phyloP scores from a whole-genome alignment of 2,329 filamentous ascomycete genomes.

The Meredithiella fracta region DNA sequence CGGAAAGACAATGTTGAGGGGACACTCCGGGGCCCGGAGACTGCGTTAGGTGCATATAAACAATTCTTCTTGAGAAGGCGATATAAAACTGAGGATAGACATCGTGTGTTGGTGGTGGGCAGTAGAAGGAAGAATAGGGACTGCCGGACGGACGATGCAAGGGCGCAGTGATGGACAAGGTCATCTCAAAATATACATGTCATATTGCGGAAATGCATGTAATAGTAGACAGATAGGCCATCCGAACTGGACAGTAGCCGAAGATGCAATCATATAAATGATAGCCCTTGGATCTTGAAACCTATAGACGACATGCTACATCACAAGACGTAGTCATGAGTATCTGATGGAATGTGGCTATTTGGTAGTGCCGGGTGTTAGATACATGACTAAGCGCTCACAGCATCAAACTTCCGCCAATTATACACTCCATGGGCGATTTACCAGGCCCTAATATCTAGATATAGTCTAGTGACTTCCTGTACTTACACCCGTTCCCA shows the following conservation, averaged over 20 bases:
- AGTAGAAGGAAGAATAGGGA: no score
- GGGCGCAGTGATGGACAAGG: no score
- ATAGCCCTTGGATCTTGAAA: neutral
- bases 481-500: neutral
- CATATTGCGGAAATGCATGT: neutral
- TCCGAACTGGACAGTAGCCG: neutral
- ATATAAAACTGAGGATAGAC: no score
- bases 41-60: no score
- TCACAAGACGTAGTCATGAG: neutral
- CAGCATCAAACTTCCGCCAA: no score
- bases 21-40: no score
- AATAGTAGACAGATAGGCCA: neutral
- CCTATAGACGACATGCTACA: neutral
- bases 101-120: no score
- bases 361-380: neutral
- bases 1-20: no score
- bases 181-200: no score
- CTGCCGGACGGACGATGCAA: no score
- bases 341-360: neutral
- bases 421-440: neutral
- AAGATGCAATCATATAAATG: neutral
- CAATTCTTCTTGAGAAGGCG: no score
- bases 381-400: no score
- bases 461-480: neutral
- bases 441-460: neutral